These are phyloP conservation scores for Candida palmyrensis DNA, from an alignment of 805 yeast genomes.

Conservation along the genomic window DNA sequence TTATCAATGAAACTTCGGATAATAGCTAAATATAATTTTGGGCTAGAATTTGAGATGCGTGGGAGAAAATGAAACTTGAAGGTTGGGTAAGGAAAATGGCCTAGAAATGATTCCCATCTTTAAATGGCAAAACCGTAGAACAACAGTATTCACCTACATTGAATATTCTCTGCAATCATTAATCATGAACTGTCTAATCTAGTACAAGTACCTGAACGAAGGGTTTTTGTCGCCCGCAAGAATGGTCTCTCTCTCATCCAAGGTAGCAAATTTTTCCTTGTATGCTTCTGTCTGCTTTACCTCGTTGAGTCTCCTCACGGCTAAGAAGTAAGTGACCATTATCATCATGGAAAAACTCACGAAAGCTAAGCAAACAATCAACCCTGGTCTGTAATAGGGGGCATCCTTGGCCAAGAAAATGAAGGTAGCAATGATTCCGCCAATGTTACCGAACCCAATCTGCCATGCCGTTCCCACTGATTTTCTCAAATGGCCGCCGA, in stretches of 20 bases:
- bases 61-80: too few species aligned
- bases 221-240: constrained; percentile 36
- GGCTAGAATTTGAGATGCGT: too few species aligned
- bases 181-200: constrained; percentile 5
- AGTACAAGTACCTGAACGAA: constrained; percentile 29
- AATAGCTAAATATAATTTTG: too few species aligned
- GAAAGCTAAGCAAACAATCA: constrained; percentile 46
- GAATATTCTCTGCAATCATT: not conserved
- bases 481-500: constrained; percentile 58
- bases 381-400: constrained; percentile 56
- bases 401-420: constrained; percentile 50
- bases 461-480: constrained; percentile 56
- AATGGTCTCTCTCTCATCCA: constrained; percentile 24
- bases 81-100: too few species aligned
- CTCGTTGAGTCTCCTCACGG: constrained; percentile 17
- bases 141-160: too few species aligned
- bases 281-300: constrained; percentile 22
- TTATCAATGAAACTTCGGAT: too few species aligned
- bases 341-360: constrained; percentile 36
- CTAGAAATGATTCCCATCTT: too few species aligned
- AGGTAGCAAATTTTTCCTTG: constrained; percentile 18
- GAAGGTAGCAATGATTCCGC: constrained; percentile 63
- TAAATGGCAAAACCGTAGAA: too few species aligned
- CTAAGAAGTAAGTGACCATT: constrained; percentile 27
- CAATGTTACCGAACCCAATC: constrained; percentile 70